Evolutionary conservation across 139 green algal genomes (phyloP).

Genomic region (Chlorella sp.): DNA sequence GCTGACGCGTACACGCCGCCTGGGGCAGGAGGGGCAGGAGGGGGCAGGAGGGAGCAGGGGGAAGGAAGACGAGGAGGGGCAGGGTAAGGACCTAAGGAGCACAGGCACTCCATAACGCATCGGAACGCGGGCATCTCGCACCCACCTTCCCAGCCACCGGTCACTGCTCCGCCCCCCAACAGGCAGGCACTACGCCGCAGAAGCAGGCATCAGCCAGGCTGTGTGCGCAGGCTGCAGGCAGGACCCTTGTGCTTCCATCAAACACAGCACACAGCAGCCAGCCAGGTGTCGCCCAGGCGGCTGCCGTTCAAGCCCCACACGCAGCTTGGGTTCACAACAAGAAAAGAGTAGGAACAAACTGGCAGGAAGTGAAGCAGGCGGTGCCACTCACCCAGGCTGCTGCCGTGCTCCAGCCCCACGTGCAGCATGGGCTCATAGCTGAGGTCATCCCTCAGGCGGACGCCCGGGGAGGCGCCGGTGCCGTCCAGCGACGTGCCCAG

Average conservation of each 20-base stretch:
- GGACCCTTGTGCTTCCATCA: too few species aligned
- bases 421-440: slow-evolving; percentile 44
- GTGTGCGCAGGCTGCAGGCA: too few species aligned
- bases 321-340: slow-evolving; percentile 40
- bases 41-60: neutral
- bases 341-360: too few species aligned
- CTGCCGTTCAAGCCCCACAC: slow-evolving; percentile 28
- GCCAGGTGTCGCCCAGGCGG: neutral
- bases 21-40: neutral
- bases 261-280: too few species aligned
- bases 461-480: slow-evolving; percentile 32
- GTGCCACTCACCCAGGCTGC: neutral
- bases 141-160: neutral
- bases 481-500: neutral
- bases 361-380: too few species aligned
- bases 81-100: neutral
- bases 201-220: too few species aligned
- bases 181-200: neutral
- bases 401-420: slow-evolving; percentile 33
- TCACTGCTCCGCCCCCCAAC: too few species aligned
- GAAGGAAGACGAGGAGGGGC: too few species aligned
- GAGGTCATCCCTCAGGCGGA: slow-evolving; percentile 28
- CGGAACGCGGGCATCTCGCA: neutral
- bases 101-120: neutral
- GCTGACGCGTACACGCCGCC: slow-evolving; percentile 52